Evolutionary conservation across 2,329 filamentous ascomycete genomes (phyloP).

Genomic region (Beauveria sp.): DNA sequence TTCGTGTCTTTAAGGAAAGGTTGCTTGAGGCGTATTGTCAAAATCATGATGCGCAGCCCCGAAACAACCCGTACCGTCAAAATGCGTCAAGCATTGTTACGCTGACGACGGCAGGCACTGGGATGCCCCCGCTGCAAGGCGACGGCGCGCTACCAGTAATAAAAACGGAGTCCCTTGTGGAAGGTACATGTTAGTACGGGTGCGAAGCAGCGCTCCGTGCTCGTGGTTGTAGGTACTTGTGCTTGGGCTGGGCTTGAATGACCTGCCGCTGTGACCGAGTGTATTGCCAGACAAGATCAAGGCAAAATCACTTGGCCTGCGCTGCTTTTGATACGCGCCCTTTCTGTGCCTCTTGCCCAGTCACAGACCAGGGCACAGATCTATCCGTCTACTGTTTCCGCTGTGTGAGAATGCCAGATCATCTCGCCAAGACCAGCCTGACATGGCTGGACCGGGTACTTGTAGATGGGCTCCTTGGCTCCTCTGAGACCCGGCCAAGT

Average conservation of each 20-base stretch:
- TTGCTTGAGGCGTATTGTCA: too few species aligned
- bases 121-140: neutral
- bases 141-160: neutral
- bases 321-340: neutral
- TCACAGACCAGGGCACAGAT: neutral
- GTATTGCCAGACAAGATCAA: neutral
- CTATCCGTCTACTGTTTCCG: neutral
- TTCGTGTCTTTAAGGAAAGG: too few species aligned
- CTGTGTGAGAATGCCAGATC: neutral
- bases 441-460: neutral
- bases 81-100: neutral
- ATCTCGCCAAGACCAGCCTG: neutral
- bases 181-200: too few species aligned
- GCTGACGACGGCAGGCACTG: neutral
- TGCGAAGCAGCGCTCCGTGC: too few species aligned
- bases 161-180: neutral
- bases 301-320: neutral
- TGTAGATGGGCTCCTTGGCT: neutral
- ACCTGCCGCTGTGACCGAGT: neutral
- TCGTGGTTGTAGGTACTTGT: too few species aligned
- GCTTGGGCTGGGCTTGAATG: neutral
- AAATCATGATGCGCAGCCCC: too few species aligned
- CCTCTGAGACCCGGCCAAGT: neutral
- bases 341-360: neutral
- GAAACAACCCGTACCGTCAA: too few species aligned